Evolutionary conservation across 257 asterid genomes (phyloP).

Genomic region (Solanum appendiculatum): DNA sequence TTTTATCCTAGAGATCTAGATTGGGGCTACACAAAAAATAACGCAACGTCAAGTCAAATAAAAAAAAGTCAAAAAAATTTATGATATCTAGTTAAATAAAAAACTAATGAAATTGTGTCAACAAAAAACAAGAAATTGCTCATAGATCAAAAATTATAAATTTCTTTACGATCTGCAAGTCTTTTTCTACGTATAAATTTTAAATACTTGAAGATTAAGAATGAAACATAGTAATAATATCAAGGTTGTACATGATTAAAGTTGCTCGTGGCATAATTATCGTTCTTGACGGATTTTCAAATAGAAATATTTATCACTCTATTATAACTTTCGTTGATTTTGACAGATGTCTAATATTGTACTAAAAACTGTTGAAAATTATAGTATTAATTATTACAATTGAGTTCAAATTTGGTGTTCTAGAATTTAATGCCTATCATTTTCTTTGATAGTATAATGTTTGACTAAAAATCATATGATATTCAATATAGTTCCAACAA

Average conservation of each 20-base stretch:
- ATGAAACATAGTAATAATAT: background rate
- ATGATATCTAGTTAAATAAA: background rate
- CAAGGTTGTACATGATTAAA: background rate
- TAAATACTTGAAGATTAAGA: background rate
- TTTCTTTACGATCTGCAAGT: background rate
- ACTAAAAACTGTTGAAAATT: background rate
- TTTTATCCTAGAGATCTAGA: background rate
- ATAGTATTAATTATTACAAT: background rate
- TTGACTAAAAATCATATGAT: background rate
- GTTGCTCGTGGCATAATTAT: background rate
- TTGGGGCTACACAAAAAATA: background rate
- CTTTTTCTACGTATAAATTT: background rate
- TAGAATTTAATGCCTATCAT: background rate
- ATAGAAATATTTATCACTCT: background rate
- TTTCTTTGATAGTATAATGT: background rate
- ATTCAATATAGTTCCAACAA: background rate
- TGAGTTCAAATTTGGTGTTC: background rate
- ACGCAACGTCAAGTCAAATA: background rate
- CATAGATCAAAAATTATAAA: background rate
- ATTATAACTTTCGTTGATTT: background rate
- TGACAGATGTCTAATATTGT: background rate
- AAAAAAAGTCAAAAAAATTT: background rate
- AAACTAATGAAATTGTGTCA: accelerated
- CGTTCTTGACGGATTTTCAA: background rate
- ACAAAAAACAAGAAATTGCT: background rate